Conservation (phyloP, 495 filamentous ascomycete genomes). For the Tuber melanosporum region DNA sequence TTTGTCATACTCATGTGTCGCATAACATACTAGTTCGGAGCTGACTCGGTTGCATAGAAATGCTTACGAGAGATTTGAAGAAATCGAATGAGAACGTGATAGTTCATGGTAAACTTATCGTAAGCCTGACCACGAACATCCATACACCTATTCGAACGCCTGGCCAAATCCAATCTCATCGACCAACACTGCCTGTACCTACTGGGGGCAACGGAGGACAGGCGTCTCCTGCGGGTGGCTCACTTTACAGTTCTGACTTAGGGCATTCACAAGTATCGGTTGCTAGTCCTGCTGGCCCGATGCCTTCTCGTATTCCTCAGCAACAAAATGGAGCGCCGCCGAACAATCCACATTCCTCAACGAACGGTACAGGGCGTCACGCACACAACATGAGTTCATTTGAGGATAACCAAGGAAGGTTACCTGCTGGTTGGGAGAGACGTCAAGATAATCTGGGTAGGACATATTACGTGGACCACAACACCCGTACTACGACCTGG, state of each 20-base stretch:
- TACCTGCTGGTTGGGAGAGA: constrained; percentile 92
- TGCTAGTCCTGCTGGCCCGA: constrained; percentile 25
- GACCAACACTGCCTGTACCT: constrained; percentile 42
- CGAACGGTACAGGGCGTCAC: constrained; percentile 45
- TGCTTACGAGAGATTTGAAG: constrained; percentile 97
- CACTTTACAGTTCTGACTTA: constrained; percentile 39
- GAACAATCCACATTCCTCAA: constrained; percentile 25
- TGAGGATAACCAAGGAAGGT: constrained; percentile 84
- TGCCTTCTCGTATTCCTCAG: constrained; percentile 23
- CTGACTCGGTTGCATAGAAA: constrained; percentile 50
- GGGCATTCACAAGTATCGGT: constrained; percentile 38
- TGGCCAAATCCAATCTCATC: constrained; percentile 44
- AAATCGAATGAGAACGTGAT: constrained; percentile 97
- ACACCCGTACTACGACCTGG: constrained; percentile 95
- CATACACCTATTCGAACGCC: constrained; percentile 48
- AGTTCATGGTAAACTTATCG: constrained; percentile 93
- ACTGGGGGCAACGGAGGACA: constrained; percentile 29
- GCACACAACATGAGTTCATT: constrained; percentile 74
- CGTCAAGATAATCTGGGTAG: constrained; percentile 92
- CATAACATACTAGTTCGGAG: background rate
- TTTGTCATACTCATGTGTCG: constrained; percentile 47
- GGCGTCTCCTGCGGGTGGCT: constrained; percentile 35
- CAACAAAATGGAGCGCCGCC: constrained; percentile 31
- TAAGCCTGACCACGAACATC: constrained; percentile 90
- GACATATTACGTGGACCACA: constrained; percentile 99